These are phyloP conservation scores for Hypoxylon trugodes DNA, from an alignment of 495 filamentous ascomycete genomes.

Conservation along the genomic window DNA sequence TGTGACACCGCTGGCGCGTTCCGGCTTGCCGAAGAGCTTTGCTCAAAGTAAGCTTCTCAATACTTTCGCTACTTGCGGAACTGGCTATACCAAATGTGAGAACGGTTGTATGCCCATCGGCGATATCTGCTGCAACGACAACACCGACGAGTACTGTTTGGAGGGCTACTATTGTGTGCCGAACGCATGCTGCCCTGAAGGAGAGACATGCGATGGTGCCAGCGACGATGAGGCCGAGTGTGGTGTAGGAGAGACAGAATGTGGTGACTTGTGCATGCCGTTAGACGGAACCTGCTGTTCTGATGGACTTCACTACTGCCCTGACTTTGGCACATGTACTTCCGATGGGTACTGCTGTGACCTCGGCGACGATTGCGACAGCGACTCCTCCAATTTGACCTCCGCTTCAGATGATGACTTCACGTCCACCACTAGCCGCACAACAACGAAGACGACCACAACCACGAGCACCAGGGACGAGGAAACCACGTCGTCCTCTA, in stretches of 20 bases:
- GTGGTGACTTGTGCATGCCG: constrained; percentile 38
- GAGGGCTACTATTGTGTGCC: constrained; percentile 39
- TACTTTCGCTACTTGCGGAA: constrained; percentile 19
- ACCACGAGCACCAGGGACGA: constrained; percentile 8
- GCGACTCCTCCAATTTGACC: constrained; percentile 10
- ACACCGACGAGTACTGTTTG: constrained; percentile 36
- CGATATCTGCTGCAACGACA: constrained; percentile 35
- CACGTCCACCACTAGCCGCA: constrained; percentile 29
- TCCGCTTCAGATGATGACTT: constrained; percentile 6
- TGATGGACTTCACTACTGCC: constrained; percentile 29
- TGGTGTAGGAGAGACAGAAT: constrained; percentile 13
- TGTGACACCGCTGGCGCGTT: constrained; percentile 20
- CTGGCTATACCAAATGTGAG: constrained; percentile 22
- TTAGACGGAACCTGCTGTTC: constrained; percentile 33
- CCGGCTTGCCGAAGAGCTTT: constrained; percentile 27
- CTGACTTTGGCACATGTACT: constrained; percentile 38
- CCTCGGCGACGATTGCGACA: constrained; percentile 29
- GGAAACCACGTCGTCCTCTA: constrained; percentile 9
- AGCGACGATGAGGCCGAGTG: constrained; percentile 9
- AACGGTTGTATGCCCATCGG: constrained; percentile 26
- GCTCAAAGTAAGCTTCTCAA: constrained; percentile 27
- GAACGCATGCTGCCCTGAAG: constrained; percentile 33
- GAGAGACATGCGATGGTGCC: constrained; percentile 28
- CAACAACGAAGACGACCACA: constrained; percentile 20
- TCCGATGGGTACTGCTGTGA: constrained; percentile 35